phyloP scores from a whole-genome alignment of 1,284 basidiomycete genomes.

The Ustilago bromivora region DNA sequence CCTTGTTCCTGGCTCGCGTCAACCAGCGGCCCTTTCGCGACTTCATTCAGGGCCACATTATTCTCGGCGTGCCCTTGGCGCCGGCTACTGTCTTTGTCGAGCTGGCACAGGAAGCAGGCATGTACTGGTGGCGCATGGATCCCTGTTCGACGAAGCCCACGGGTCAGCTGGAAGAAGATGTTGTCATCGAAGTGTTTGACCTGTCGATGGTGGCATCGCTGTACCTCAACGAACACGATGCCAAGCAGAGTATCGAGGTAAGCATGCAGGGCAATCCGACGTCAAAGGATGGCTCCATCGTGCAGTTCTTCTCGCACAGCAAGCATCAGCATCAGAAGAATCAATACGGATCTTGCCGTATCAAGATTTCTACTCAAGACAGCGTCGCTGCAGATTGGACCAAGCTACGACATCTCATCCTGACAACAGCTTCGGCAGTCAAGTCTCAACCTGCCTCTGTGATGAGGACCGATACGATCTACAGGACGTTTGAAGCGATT shows the following conservation, averaged over 20 bases:
- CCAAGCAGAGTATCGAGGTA: constrained; percentile 41
- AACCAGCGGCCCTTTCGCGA: constrained; percentile 41
- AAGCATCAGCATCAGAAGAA: constrained; percentile 39
- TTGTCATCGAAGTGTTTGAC: constrained; percentile 44
- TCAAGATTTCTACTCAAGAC: constrained; percentile 14
- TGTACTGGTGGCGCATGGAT: constrained; percentile 45
- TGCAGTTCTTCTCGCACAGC: constrained; percentile 50
- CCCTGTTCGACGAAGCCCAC: constrained; percentile 1
- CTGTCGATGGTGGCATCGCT: constrained; percentile 50
- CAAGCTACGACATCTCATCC: constrained; percentile 37
- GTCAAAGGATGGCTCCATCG: constrained; percentile 32
- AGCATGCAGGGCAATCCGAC: constrained; percentile 35
- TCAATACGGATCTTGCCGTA: constrained; percentile 48
- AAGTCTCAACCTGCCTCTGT: constrained; percentile 16
- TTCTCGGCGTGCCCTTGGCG: constrained; percentile 39
- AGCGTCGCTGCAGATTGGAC: constrained; percentile 23
- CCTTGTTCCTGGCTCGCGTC: constrained; percentile 32
- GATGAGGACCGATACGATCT: constrained; percentile 36
- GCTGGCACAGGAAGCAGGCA: constrained; percentile 47
- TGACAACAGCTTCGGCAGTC: constrained; percentile 20
- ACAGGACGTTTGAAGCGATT: constrained; percentile 50
- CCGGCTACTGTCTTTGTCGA: constrained; percentile 53
- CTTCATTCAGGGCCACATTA: constrained; percentile 51
- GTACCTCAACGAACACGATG: constrained; percentile 33
- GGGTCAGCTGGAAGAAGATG: constrained; percentile 23